These are phyloP conservation scores for Paecilomyces formosus DNA, from an alignment of 2,329 filamentous ascomycete species.

Conservation along the genomic window DNA sequence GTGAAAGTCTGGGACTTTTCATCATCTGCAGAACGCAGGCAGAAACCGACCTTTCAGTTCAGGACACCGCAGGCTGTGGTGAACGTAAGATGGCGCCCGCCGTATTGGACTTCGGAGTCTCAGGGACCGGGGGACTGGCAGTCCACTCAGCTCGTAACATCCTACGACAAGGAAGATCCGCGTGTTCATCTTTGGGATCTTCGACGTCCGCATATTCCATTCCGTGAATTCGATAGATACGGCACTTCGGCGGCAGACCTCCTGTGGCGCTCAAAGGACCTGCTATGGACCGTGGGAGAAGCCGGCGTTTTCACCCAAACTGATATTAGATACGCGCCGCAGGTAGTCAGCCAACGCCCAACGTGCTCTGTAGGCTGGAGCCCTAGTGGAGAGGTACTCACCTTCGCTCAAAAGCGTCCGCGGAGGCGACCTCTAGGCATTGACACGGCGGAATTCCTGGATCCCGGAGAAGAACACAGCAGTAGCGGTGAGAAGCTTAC, in stretches of 20 bases:
- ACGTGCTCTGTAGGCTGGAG: conserved; percentile 52
- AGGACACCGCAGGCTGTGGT: conserved; percentile 55
- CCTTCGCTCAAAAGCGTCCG: conserved; percentile 47
- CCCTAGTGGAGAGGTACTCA: conserved; percentile 49
- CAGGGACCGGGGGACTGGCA: conserved; percentile 48
- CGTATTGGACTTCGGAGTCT: conserved; percentile 48
- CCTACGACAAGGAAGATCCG: conserved; percentile 55
- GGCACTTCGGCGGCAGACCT: conserved; percentile 50
- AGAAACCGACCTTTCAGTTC: conserved; percentile 53
- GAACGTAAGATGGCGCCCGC: conserved; percentile 56
- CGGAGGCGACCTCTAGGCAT: conserved; percentile 34
- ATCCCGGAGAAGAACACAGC: conserved; percentile 32
- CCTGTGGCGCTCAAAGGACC: conserved; percentile 57
- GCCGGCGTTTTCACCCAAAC: conserved; percentile 57
- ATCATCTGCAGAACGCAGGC: conserved; percentile 45
- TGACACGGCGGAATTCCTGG: conserved; percentile 34
- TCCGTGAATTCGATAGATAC: conserved; percentile 53
- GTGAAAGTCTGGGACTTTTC: conserved; percentile 60
- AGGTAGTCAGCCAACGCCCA: conserved; percentile 51
- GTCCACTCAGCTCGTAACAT: conserved; percentile 55
- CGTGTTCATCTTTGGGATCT: conserved; percentile 59
- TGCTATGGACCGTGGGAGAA: conserved; percentile 57
- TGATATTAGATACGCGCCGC: conserved; percentile 53
- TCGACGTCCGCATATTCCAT: conserved; percentile 54
- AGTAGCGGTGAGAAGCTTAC: conserved; percentile 42